Percentiles rank a stretch among this genome's conserved stretches.
phyloP scores from a whole-genome alignment of 164 flowering plant genomes.

The Cinnamomum chago region DNA sequence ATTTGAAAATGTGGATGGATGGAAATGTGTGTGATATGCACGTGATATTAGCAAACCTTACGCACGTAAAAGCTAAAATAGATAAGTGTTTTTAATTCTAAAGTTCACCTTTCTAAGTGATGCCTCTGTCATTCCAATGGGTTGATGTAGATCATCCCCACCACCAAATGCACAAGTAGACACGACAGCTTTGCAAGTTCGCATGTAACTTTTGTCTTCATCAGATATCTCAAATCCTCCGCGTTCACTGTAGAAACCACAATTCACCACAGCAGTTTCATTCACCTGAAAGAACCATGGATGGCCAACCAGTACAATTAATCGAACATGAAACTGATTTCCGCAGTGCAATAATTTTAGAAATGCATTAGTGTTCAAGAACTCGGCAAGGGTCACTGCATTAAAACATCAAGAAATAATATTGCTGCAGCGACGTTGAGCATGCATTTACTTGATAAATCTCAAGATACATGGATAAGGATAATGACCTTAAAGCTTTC shows the following conservation, averaged over 20 bases:
- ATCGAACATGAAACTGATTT: neutral
- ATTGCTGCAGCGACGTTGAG: neutral
- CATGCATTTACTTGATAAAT: neutral
- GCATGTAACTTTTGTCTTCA: constrained; percentile 66
- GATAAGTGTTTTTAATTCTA: neutral
- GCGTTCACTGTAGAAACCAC: constrained; percentile 85
- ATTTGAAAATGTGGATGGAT: no score
- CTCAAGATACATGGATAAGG: constrained; percentile 14
- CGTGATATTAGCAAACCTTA: neutral
- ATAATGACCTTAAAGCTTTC: constrained; percentile 63
- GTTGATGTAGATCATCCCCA: constrained; percentile 96
- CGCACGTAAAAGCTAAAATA: neutral
- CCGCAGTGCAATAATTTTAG: neutral
- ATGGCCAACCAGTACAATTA: constrained; percentile 12
- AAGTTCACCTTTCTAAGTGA: constrained; percentile 63
- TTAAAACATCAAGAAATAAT: neutral
- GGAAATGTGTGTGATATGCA: neutral
- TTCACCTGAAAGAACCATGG: constrained; percentile 51
- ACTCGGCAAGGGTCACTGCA: neutral
- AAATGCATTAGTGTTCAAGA: neutral
- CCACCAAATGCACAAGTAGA: constrained; percentile 99
- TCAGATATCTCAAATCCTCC: constrained; percentile 85
- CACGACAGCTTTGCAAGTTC: constrained; percentile 70
- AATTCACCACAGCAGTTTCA: constrained; percentile 61
- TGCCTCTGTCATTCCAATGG: constrained; percentile 82